Percentiles rank a stretch among this genome's conserved stretches.
Evolutionary conservation across 2,329 filamentous ascomycete species (phyloP).

Genomic region (Curvularia sp.): DNA sequence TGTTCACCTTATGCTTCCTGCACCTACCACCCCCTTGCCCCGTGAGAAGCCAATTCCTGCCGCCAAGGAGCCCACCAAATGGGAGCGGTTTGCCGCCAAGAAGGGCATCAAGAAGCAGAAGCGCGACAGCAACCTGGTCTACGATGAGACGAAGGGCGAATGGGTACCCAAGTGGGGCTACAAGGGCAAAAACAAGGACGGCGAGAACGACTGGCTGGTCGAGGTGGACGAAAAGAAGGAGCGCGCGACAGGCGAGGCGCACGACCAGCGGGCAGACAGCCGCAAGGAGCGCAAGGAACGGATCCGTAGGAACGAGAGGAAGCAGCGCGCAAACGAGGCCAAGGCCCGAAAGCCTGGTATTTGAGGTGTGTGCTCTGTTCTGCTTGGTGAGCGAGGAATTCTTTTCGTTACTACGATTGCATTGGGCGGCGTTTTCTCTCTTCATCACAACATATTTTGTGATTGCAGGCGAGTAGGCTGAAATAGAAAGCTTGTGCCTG

Average conservation of each 20-base stretch:
- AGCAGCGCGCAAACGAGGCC: conserved; percentile 63
- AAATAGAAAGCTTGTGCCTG: not conserved
- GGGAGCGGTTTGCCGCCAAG: conserved; percentile 95
- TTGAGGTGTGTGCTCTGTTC: conserved; percentile 11
- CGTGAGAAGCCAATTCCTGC: conserved; percentile 90
- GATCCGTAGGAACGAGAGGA: conserved; percentile 53
- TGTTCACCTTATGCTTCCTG: conserved; percentile 80
- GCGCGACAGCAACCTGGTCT: conserved; percentile 80
- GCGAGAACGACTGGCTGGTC: conserved; percentile 85
- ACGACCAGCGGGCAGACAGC: conserved; percentile 61
- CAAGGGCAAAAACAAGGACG: conserved; percentile 85
- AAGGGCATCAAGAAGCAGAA: conserved; percentile 94
- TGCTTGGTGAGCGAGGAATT: not conserved
- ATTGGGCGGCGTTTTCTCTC: conserved; percentile 3
- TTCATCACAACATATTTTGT: not conserved
- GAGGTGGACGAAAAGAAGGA: conserved; percentile 80
- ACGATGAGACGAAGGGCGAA: conserved; percentile 82
- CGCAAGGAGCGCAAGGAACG: conserved; percentile 66
- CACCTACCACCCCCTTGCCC: conserved; percentile 73
- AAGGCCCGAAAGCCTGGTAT: conserved; percentile 65
- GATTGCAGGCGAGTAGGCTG: not conserved
- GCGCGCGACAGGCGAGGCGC: conserved; percentile 70
- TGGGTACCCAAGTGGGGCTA: conserved; percentile 97
- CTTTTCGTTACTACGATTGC: conserved; percentile 1
- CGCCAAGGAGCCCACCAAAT: conserved; percentile 84